A percentile compares a stretch with the other conserved stretches of the same genome.
These are phyloP conservation scores for Nicotiana attenuata DNA, from an alignment of 257 asterid genomes.

Conservation along the genomic window DNA sequence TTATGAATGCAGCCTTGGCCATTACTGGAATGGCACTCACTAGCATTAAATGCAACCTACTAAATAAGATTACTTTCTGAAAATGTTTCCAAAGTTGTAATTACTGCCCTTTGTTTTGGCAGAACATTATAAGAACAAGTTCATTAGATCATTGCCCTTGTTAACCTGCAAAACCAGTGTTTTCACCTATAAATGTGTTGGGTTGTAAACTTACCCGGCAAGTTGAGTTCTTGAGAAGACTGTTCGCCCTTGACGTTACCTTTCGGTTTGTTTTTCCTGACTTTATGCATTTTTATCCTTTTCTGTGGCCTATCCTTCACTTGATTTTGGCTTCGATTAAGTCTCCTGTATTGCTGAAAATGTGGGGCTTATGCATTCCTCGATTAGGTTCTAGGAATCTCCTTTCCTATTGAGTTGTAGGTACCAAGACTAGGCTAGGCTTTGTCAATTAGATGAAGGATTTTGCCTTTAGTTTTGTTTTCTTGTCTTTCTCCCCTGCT, in stretches of 20 bases:
- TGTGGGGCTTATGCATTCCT: neutral
- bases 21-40: constrained; percentile 16
- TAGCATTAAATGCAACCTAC: constrained; percentile 37
- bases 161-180: neutral
- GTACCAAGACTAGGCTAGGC: neutral
- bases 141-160: constrained; percentile 16
- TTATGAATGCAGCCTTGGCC: constrained; percentile 19
- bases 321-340: neutral
- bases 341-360: neutral
- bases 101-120: constrained; percentile 20
- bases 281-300: neutral
- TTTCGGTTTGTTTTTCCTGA: neutral
- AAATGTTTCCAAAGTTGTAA: constrained; percentile 25
- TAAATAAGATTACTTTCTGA: constrained; percentile 27
- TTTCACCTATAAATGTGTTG: neutral
- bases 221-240: neutral
- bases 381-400: neutral
- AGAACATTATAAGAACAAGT: constrained; percentile 26
- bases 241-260: neutral
- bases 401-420: neutral
- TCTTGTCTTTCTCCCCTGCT: neutral
- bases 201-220: neutral
- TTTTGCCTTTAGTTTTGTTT: constrained; percentile 12
- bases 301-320: neutral
- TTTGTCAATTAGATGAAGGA: neutral